These are phyloP conservation scores for Saccharum spontaneum DNA, from an alignment of 176 grass and related monocot genomes.

Conservation along the genomic window DNA sequence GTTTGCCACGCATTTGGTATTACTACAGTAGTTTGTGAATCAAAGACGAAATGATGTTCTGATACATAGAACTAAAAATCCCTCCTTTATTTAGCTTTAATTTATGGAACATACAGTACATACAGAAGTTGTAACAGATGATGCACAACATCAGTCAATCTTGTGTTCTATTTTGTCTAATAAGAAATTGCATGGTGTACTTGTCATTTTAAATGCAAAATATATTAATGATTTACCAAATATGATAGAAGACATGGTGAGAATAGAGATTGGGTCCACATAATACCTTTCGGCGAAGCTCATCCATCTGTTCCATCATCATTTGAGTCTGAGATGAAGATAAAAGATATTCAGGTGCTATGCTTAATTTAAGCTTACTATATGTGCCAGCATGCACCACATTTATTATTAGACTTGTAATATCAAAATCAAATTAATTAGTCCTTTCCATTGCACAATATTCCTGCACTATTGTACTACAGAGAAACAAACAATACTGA, in stretches of 20 bases:
- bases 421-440: neutral
- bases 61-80: no score
- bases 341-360: neutral
- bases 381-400: neutral
- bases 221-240: neutral
- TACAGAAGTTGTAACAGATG: no score
- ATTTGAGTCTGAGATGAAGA: conserved; percentile 55
- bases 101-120: no score
- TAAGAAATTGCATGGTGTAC: neutral
- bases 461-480: neutral
- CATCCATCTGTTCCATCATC: conserved; percentile 72
- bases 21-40: no score
- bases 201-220: neutral
- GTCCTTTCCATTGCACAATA: neutral
- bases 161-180: neutral
- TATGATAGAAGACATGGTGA: neutral
- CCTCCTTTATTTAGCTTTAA: no score
- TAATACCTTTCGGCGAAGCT: conserved; percentile 66
- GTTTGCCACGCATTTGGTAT: no score
- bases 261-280: neutral
- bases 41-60: no score
- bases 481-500: neutral
- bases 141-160: neutral
- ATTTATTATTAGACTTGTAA: neutral
- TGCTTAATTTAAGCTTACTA: neutral